Percentiles rank a stretch among this genome's conserved stretches.
phyloP scores from a whole-genome alignment of 768 basidiomycete species.

The Psilocybe tampanensis region DNA sequence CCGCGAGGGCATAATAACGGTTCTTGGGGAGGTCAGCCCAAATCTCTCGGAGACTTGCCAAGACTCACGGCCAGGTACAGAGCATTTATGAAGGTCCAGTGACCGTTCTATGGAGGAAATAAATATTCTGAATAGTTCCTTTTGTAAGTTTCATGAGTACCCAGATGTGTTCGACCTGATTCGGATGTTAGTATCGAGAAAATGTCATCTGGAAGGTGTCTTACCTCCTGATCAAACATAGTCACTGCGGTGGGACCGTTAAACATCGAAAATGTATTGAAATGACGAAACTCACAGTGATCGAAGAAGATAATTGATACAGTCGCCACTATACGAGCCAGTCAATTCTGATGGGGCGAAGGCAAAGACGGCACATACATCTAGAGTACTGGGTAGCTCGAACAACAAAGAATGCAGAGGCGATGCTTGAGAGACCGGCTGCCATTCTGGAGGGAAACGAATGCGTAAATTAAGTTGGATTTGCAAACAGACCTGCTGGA shows the following conservation, averaged over 20 bases:
- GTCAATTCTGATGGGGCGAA: too few relatives aligned
- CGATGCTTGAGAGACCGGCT: too few relatives aligned
- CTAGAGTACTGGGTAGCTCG: too few relatives aligned
- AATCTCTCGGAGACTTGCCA: background rate
- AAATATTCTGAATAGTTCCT: background rate
- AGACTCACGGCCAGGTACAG: background rate
- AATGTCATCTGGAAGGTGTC: background rate
- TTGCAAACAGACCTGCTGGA: too few relatives aligned
- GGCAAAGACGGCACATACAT: too few relatives aligned
- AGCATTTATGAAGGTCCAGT: background rate
- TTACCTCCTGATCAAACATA: conserved; percentile 2
- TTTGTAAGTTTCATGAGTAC: background rate
- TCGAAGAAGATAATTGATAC: conserved; percentile 1
- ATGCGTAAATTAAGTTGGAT: too few relatives aligned
- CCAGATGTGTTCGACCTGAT: conserved; percentile 2
- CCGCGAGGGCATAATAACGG: conserved; percentile 1
- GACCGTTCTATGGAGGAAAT: background rate
- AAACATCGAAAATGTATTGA: background rate
- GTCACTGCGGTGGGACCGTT: background rate
- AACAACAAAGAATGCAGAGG: too few relatives aligned
- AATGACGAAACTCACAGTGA: background rate
- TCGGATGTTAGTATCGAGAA: too few relatives aligned
- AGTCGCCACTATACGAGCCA: background rate
- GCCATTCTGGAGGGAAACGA: too few relatives aligned
- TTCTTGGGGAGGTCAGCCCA: background rate